Conservation (phyloP, 2,329 filamentous ascomycete genomes). For the Alternaria panax region DNA sequence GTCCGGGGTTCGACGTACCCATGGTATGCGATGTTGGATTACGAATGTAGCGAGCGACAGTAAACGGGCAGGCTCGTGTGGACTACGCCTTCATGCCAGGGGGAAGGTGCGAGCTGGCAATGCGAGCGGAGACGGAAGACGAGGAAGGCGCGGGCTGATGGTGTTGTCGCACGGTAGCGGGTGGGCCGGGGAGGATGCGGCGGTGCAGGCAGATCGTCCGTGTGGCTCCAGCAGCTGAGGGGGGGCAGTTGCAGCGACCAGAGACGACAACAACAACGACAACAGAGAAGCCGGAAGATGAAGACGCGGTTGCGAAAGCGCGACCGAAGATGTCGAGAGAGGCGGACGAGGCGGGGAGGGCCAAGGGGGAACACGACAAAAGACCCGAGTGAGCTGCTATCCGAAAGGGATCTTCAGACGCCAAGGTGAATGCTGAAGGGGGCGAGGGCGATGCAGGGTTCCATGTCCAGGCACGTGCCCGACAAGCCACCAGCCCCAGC, state of each 20-base stretch:
- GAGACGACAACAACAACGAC: background rate
- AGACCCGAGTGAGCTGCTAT: conserved; percentile 2
- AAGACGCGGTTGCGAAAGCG: background rate
- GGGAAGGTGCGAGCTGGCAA: conserved; percentile 3
- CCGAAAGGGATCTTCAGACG: conserved; percentile 14
- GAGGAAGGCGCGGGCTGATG: conserved; percentile 3
- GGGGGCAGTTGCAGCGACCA: conserved; percentile 4
- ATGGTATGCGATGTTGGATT: conserved; percentile 29
- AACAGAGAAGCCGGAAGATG: background rate
- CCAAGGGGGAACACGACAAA: conserved; percentile 7
- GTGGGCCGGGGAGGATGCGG: conserved; percentile 12
- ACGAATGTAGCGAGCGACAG: conserved; percentile 34
- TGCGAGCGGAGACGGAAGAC: background rate
- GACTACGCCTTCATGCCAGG: conserved; percentile 40
- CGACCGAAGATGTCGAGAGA: background rate
- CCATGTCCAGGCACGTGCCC: background rate
- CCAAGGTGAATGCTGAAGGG: conserved; percentile 16
- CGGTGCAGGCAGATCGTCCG: conserved; percentile 12
- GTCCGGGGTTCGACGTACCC: conserved; percentile 31
- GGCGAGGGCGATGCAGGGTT: conserved; percentile 13
- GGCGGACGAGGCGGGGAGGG: background rate
- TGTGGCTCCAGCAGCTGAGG: background rate
- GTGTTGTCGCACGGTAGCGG: conserved; percentile 7
- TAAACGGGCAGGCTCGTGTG: conserved; percentile 12
- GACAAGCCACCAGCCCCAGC: conserved; percentile 10